Base-by-base conservation (phyloP, 257 asterid species). In the Salvia rosmarinus region DNA sequence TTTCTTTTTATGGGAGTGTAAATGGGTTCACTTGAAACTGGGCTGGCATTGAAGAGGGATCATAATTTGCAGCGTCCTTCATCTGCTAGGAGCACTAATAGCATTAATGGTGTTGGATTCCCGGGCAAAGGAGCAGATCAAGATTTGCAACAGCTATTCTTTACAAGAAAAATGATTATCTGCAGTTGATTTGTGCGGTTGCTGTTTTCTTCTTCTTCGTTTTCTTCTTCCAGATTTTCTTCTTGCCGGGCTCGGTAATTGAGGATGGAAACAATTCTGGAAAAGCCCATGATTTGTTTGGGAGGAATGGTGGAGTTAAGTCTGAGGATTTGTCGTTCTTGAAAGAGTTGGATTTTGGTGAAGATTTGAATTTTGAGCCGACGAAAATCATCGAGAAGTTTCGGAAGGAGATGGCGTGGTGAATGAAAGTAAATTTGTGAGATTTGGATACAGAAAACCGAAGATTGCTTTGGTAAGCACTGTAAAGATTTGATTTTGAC, bases 11-110 rank as follows among this genome's bases (percentile, higher is more conserved):
- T 79, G 91, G 88, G 85, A 81, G 82, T 83, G 80, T 88, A 80
- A 81, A 92, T 92, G 98, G 97, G 97, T 70, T 90, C 97, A 67
- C 90, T 90, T 69, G 97, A 88, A 67, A 82, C 76, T 85, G 89
- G 86, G 69, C 50, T 55, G 75, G 74, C 85, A 42, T 68, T 81
- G 76, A 88, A 89, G 84, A 89, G 85, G 87, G 96, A 89, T 80
- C 84, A 78, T 55, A 74, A 78, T 68, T 70, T 88, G 39, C 72
- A 65, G 64, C 91, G 87, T 49, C 77, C 91, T 68, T 65, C 86
- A 30, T 81, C 95, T 13, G 65, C 9, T 51, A 71, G 84, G 71
- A 74, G 46, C 65, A 44, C 39, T 59, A 61, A 21, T 8, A 62
- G 71, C 67, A 70, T 71, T 52, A 73, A 28, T 57, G 57, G 4